phyloP scores from a whole-genome alignment of 805 yeast species.

The Babjeviella inositovora region DNA sequence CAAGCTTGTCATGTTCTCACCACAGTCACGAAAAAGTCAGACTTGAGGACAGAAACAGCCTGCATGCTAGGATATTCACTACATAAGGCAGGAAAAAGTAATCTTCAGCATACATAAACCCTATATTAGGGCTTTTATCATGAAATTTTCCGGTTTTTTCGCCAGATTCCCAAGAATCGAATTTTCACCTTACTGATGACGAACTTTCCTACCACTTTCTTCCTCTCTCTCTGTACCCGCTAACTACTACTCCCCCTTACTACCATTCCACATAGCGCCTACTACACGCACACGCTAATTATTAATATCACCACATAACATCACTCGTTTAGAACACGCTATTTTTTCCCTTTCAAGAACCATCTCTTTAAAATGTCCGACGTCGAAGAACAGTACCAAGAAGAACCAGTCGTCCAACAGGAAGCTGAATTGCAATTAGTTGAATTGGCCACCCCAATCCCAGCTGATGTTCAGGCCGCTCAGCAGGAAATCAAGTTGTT shows the following conservation, averaged over 20 bases:
- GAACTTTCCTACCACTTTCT: slow-evolving; percentile 6
- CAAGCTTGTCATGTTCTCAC: too few relatives aligned
- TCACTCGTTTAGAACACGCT: too few relatives aligned
- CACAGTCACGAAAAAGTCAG: too few relatives aligned
- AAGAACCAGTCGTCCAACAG: slow-evolving; percentile 74
- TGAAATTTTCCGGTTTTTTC: too few relatives aligned
- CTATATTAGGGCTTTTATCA: too few relatives aligned
- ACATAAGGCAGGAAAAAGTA: too few relatives aligned
- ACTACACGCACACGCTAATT: background rate
- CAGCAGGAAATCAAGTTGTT: slow-evolving; percentile 92
- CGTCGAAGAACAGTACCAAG: slow-evolving; percentile 55
- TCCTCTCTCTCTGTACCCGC: slow-evolving; percentile 3
- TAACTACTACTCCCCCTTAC: background rate
- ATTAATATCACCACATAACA: slow-evolving; percentile 2
- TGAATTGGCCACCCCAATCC: slow-evolving; percentile 89
- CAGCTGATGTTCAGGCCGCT: slow-evolving; percentile 93
- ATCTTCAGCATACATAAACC: too few relatives aligned
- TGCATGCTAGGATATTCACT: too few relatives aligned
- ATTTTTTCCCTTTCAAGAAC: too few relatives aligned
- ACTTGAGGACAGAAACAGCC: too few relatives aligned
- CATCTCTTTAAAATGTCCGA: slow-evolving; percentile 59
- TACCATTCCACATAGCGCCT: background rate
- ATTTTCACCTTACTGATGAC: slow-evolving; percentile 5
- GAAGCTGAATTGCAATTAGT: slow-evolving; percentile 64
- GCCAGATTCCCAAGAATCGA: too few relatives aligned